These are phyloP conservation scores for Pichia sp. DNA, from an alignment of 1,139 yeast species.

Conservation along the genomic window DNA sequence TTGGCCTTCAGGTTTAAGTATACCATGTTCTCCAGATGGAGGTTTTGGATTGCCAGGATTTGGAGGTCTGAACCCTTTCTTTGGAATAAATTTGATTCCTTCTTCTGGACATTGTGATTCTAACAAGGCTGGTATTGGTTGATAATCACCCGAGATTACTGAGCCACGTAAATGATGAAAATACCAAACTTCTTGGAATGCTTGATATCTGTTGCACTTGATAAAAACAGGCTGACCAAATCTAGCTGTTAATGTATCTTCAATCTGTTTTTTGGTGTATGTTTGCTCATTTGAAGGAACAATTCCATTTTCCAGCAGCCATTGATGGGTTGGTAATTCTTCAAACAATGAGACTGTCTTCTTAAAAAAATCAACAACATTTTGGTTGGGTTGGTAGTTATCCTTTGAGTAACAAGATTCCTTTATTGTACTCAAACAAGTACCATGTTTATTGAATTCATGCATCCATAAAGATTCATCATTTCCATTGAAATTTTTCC, in stretches of 20 bases:
- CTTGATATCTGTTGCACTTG: conserved; percentile 60
- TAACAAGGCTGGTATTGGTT: conserved; percentile 52
- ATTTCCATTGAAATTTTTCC: conserved; percentile 74
- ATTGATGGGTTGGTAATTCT: conserved; percentile 61
- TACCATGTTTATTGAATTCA: conserved; percentile 93
- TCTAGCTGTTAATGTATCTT: conserved; percentile 49
- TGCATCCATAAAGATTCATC: conserved; percentile 84
- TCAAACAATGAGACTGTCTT: conserved; percentile 58
- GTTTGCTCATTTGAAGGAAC: conserved; percentile 47
- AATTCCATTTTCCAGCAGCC: conserved; percentile 61
- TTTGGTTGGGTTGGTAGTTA: conserved; percentile 35
- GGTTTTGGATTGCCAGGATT: conserved; percentile 25
- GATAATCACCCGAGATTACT: conserved; percentile 53
- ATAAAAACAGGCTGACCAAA: conserved; percentile 61
- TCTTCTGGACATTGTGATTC: conserved; percentile 56
- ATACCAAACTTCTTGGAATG: conserved; percentile 86
- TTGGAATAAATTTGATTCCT: conserved; percentile 74
- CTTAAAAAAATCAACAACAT: conserved; percentile 73
- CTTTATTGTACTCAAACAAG: conserved; percentile 75
- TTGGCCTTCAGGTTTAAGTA: conserved; percentile 43
- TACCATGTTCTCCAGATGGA: conserved; percentile 29
- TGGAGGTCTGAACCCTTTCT: conserved; percentile 38
- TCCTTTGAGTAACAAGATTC: conserved; percentile 53
- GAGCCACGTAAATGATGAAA: conserved; percentile 77
- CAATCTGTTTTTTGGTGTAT: conserved; percentile 58